phyloP scores from a whole-genome alignment of 352 stramenopile genomes.

The Detonula confervacea region DNA sequence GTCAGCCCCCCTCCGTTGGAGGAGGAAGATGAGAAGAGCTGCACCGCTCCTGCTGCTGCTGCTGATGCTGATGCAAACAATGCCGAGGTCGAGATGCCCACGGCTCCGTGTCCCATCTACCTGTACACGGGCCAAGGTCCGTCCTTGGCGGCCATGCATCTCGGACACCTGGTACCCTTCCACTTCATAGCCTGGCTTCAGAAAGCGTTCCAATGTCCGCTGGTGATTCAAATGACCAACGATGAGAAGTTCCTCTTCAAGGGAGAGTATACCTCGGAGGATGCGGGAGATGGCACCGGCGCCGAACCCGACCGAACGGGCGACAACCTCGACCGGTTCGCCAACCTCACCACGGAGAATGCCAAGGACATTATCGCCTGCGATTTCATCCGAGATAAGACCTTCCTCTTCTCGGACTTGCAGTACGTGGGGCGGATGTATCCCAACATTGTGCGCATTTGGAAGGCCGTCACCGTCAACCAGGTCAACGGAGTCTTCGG shows the following conservation, averaged over 20 bases:
- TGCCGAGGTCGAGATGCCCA: background rate
- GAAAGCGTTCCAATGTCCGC: constrained; percentile 96
- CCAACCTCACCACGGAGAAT: constrained; percentile 97
- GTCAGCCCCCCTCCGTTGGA: constrained; percentile 36
- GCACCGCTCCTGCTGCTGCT: too few species aligned
- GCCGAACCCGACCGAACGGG: constrained; percentile 54
- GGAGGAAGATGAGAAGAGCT: constrained; percentile 34
- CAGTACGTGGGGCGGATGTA: constrained; percentile 99
- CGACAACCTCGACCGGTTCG: constrained; percentile 88
- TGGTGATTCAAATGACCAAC: constrained; percentile 99
- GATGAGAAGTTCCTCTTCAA: constrained; percentile 99
- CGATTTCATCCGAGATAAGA: constrained; percentile 91
- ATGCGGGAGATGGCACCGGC: constrained; percentile 18
- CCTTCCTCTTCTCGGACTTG: constrained; percentile 99
- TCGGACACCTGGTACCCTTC: constrained; percentile 99
- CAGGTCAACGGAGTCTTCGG: constrained; percentile 98
- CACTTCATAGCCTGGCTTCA: constrained; percentile 99
- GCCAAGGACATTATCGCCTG: constrained; percentile 99
- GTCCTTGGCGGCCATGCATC: constrained; percentile 96
- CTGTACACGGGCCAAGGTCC: constrained; percentile 99
- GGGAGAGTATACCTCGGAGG: constrained; percentile 86
- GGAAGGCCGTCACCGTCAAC: constrained; percentile 98
- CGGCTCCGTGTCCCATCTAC: constrained; percentile 88
- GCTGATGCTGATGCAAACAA: too few species aligned
- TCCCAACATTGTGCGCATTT: constrained; percentile 98